phyloP scores from a whole-genome alignment of 2,329 filamentous ascomycete genomes.

The Aspergillus flavus region DNA sequence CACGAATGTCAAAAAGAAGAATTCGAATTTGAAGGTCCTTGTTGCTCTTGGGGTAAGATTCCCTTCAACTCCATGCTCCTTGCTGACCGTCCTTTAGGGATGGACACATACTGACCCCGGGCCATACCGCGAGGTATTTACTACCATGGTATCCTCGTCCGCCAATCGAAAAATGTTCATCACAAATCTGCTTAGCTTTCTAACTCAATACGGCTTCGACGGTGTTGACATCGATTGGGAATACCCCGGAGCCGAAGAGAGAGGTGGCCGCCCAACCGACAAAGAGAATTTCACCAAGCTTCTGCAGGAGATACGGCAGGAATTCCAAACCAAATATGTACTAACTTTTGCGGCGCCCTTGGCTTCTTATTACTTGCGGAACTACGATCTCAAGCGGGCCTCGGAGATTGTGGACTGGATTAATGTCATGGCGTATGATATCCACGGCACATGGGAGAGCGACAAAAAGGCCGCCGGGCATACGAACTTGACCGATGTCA shows the following conservation, averaged over 20 bases:
- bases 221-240: background rate
- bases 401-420: background rate
- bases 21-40: background rate
- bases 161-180: background rate
- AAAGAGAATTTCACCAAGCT: background rate
- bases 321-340: background rate
- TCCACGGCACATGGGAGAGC: background rate
- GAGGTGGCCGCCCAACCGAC: background rate
- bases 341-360: background rate
- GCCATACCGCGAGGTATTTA: background rate
- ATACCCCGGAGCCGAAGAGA: background rate
- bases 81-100: background rate
- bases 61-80: background rate
- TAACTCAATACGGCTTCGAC: background rate
- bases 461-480: background rate
- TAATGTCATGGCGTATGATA: background rate
- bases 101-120: background rate
- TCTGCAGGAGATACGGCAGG: background rate
- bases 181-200: background rate
- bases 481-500: background rate
- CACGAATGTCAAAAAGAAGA: background rate
- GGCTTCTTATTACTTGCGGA: background rate
- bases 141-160: background rate
- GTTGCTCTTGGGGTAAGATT: background rate
- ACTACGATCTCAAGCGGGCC: background rate